These are phyloP conservation scores for Termitomyces sp. DNA, from an alignment of 768 basidiomycete genomes.

Conservation along the genomic window DNA sequence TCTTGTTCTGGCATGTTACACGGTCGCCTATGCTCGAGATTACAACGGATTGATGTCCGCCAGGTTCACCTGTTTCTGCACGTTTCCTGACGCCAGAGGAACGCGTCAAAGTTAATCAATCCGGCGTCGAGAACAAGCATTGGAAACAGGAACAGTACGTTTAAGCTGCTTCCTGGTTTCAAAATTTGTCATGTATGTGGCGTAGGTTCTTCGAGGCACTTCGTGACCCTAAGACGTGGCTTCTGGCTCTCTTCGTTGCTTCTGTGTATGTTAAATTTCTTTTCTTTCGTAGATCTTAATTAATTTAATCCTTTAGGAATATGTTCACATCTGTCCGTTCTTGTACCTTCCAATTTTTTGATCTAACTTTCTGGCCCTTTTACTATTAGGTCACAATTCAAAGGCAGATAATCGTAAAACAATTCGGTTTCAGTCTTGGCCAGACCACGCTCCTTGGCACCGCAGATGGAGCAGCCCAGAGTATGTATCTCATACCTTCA, in stretches of 20 bases:
- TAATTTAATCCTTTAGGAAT: constrained; percentile 45
- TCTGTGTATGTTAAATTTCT: constrained; percentile 40
- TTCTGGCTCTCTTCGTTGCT: constrained; percentile 63
- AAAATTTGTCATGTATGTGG: not conserved
- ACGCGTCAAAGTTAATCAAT: constrained; percentile 62
- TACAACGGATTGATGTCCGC: constrained; percentile 5
- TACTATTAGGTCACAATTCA: constrained; percentile 72
- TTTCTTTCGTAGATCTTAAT: not conserved
- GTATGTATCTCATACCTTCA: constrained; percentile 41
- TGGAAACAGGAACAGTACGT: constrained; percentile 76
- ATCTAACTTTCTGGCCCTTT: not conserved
- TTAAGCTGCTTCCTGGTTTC: not conserved
- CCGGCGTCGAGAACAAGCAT: constrained; percentile 75
- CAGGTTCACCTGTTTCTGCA: constrained; percentile 71
- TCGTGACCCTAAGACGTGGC: constrained; percentile 70
- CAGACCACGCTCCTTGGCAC: constrained; percentile 75
- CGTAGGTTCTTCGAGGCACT: constrained; percentile 64
- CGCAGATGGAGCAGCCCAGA: constrained; percentile 73
- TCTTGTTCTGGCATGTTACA: constrained; percentile 3
- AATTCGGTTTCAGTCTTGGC: constrained; percentile 63
- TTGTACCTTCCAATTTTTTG: no score
- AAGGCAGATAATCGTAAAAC: constrained; percentile 66
- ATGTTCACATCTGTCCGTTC: constrained; percentile 61
- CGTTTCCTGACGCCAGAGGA: constrained; percentile 70
- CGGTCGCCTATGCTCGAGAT: not conserved